Conservation (phyloP, 192 early-diverging fungal genomes). For the Umbelopsis vinacea region DNA sequence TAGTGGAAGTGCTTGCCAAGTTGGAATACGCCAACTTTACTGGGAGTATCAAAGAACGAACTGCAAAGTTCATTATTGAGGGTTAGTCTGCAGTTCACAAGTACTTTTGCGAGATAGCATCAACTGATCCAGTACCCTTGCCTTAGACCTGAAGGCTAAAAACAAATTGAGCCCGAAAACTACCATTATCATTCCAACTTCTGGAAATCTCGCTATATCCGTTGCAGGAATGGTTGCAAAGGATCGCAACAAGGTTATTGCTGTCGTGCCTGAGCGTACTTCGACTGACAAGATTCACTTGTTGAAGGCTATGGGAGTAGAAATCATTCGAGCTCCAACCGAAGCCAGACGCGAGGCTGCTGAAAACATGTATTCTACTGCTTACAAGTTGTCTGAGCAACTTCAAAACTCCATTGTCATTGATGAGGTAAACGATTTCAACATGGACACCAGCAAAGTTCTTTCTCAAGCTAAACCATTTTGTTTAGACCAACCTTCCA, state of each 20-base stretch:
- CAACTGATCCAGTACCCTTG: background rate
- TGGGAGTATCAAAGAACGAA: slow-evolving; percentile 76
- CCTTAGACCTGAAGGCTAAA: background rate
- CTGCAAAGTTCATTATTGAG: slow-evolving; percentile 59
- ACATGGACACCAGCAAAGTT: background rate
- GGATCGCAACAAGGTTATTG: slow-evolving; percentile 51
- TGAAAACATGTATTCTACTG: slow-evolving; percentile 68
- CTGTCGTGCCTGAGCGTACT: slow-evolving; percentile 73
- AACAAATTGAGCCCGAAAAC: slow-evolving; percentile 30
- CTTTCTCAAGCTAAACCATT: background rate
- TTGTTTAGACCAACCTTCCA: slow-evolving; percentile 3
- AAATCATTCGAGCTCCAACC: slow-evolving; percentile 73
- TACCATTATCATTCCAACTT: slow-evolving; percentile 69
- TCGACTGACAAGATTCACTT: slow-evolving; percentile 68
- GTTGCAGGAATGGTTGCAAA: slow-evolving; percentile 59
- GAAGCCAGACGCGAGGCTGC: slow-evolving; percentile 66
- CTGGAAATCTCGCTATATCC: slow-evolving; percentile 73
- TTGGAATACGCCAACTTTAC: slow-evolving; percentile 74
- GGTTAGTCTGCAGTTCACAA: background rate
- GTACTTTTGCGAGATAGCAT: slow-evolving; percentile 18
- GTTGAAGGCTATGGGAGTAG: slow-evolving; percentile 67
- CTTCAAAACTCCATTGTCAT: slow-evolving; percentile 57
- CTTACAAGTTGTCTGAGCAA: slow-evolving; percentile 56
- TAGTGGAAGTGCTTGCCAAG: slow-evolving; percentile 71
- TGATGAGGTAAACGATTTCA: slow-evolving; percentile 62